Conservation (phyloP, 257 asterid genomes). For the Ligustrum vulgare region DNA sequence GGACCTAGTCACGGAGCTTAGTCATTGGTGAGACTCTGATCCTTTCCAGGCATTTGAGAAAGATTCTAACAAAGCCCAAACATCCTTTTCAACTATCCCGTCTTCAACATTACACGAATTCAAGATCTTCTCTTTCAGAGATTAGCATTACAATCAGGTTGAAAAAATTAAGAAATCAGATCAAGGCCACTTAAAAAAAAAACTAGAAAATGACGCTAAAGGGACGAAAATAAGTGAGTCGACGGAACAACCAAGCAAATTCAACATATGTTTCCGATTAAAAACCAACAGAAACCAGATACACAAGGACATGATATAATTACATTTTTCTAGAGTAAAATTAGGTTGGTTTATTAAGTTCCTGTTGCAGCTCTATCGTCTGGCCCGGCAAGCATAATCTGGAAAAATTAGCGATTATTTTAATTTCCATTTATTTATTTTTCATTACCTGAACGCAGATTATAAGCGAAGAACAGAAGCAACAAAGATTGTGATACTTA, state of each 20-base stretch:
- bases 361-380: slow-evolving; percentile 59
- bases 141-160: slow-evolving; percentile 27
- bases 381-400: slow-evolving; percentile 85
- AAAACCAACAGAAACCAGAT: slow-evolving; percentile 32
- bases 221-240: neutral
- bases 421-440: neutral
- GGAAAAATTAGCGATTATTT: slow-evolving; percentile 19
- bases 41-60: neutral
- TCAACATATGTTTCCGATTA: slow-evolving; percentile 28
- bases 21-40: no score
- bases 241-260: slow-evolving; percentile 25
- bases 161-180: slow-evolving; percentile 27
- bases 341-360: slow-evolving; percentile 25
- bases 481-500: slow-evolving; percentile 36
- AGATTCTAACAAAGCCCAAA: slow-evolving; percentile 14
- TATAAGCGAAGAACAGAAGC: neutral
- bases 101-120: slow-evolving; percentile 19
- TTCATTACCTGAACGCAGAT: neutral
- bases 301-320: slow-evolving; percentile 33
- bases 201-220: slow-evolving; percentile 44
- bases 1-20: no score
- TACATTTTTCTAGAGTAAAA: slow-evolving; percentile 34
- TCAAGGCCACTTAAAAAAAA: slow-evolving; percentile 50
- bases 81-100: slow-evolving; percentile 14
- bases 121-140: slow-evolving; percentile 20